Percentiles rank a stretch among this genome's conserved stretches.
Evolutionary conservation across 129 eudicot species (phyloP).

Genomic region (Lonicera japonica): DNA sequence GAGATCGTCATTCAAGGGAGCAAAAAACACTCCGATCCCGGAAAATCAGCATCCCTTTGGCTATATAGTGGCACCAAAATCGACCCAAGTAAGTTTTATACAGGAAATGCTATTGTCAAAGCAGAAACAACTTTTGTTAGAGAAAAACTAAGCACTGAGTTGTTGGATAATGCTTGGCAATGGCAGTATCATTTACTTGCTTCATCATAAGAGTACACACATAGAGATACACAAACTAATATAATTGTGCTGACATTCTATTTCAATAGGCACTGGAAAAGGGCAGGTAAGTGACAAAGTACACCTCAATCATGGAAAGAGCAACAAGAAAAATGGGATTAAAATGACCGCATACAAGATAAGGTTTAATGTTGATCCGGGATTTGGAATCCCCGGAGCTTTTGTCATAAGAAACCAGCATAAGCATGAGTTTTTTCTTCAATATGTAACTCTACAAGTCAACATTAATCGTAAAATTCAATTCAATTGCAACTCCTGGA

Average conservation of each 20-base stretch:
- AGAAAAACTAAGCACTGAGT: neutral
- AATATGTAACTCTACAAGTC: constrained; percentile 5
- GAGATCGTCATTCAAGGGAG: constrained; percentile 17
- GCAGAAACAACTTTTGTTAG: neutral
- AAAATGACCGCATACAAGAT: constrained; percentile 6
- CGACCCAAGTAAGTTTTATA: constrained; percentile 15
- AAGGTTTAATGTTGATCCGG: constrained; percentile 5
- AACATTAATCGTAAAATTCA: constrained; percentile 1
- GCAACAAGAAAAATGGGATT: neutral
- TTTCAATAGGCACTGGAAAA: neutral
- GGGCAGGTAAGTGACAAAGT: neutral
- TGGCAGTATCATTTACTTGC: too few species aligned
- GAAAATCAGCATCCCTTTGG: constrained; percentile 12
- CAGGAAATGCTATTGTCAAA: neutral
- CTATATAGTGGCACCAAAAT: constrained; percentile 11
- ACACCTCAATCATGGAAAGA: constrained; percentile 13
- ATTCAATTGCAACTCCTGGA: constrained; percentile 24
- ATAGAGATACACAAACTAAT: too few species aligned
- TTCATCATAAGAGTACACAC: too few species aligned
- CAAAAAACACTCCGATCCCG: constrained; percentile 7
- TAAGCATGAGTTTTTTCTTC: constrained; percentile 19
- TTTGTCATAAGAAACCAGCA: constrained; percentile 15
- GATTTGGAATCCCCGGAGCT: constrained; percentile 25
- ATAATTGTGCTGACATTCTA: neutral
- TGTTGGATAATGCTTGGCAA: neutral